Base-by-base conservation (phyloP, 208 protist species). In the Trypanosoma mega region DNA sequence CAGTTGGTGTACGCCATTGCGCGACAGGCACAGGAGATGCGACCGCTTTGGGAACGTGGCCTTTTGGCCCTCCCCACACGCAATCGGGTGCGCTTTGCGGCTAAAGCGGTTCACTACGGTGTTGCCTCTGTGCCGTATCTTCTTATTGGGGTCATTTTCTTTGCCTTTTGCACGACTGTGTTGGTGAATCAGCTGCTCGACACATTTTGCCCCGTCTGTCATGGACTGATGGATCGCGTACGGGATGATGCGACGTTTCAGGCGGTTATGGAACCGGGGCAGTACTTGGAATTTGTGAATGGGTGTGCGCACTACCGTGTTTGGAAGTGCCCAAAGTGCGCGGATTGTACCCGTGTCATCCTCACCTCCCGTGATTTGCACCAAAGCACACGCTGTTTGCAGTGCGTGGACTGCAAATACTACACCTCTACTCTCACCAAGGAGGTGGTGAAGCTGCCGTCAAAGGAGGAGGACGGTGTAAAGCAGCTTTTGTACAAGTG, bases 1-100 rank as follows among this genome's bases (percentile, higher is more conserved):
- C 87, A 94, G 69, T 74, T 92, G n/a, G 82, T 94, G 23, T 91
- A 94, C 67, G 84, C 87, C 11, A 87, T 94, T 30, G 87, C 84
- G 8, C 81, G 87, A 8, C 87, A 94, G 56, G 80, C 82, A 24
- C 79, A 87, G 49, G 87, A 94, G 60, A 88, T 92, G 82, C 79
- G 80, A 33, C 63, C 48, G 1, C 36, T 60, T 29, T 94, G 87
- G 87, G 64, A 86, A 49, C 53, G 60, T 3, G 78, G 80, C 11
- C 26, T 91, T n/a, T 47, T 93, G 7, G 29, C 82, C 3, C 59
- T 88, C 54, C 82, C 72, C 3, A 72, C 64, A 37, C 78, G 84
- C n/a, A 94, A 94, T 63, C 77, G 85, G 47, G 74, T 86, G 0
- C 81, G 82, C 30, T 81, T 85, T 46, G 72, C 68, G 1, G 69